Percentiles rank a stretch among this genome's conserved stretches.
Conservation (phyloP, 1,284 basidiomycete genomes). For the Puccinia horiana region DNA sequence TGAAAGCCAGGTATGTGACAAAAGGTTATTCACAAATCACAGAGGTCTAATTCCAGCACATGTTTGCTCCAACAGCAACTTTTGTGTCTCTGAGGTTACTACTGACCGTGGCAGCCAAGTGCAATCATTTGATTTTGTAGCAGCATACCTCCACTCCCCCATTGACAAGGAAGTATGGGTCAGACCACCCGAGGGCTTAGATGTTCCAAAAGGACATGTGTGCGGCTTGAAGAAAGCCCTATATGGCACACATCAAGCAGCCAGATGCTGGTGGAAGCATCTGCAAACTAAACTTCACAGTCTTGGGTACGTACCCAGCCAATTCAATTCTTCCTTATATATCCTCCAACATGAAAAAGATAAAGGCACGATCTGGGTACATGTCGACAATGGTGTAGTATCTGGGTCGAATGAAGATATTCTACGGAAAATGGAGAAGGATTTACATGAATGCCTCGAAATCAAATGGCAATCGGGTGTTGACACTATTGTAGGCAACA, state of each 20-base stretch:
- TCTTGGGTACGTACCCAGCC: too few relatives aligned
- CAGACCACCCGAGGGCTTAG: background rate
- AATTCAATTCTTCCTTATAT: too few relatives aligned
- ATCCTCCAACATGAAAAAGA: too few relatives aligned
- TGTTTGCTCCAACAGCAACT: background rate
- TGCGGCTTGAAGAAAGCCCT: background rate
- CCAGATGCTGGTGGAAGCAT: conserved; percentile 2
- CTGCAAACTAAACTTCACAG: too few relatives aligned
- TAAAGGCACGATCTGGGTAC: too few relatives aligned
- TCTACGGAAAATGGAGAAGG: too few relatives aligned
- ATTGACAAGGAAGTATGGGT: too few relatives aligned
- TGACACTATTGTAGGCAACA: too few relatives aligned
- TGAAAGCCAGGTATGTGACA: conserved; percentile 5
- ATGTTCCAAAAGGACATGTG: background rate
- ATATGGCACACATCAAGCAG: conserved; percentile 17
- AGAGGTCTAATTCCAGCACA: background rate
- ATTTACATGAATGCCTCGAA: too few relatives aligned
- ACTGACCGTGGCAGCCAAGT: background rate
- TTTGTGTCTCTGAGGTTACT: background rate
- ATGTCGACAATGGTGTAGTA: too few relatives aligned
- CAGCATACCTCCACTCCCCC: conserved; percentile 7
- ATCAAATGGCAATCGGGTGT: too few relatives aligned
- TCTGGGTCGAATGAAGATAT: too few relatives aligned
- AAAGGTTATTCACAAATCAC: background rate
- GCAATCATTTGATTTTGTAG: conserved; percentile 3